phyloP scores from a whole-genome alignment of 345 rosid genomes.

The Noccaea caerulescens region DNA sequence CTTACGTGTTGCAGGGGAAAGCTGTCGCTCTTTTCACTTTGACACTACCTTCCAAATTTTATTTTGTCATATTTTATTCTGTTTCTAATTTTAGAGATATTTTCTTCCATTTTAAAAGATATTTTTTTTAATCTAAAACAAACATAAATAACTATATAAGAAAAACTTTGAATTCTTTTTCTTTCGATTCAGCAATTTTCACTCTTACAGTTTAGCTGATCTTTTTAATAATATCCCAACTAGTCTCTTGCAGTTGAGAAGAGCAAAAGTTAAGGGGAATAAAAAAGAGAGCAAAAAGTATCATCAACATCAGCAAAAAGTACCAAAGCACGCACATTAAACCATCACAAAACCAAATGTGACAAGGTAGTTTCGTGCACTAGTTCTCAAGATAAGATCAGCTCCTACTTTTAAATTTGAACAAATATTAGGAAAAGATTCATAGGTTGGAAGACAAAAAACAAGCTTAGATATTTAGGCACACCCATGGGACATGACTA shows the following conservation, averaged over 20 bases:
- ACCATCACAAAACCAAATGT: neutral
- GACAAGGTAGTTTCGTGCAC: constrained; percentile 5
- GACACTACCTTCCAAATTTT: constrained; percentile 25
- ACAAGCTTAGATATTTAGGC: neutral
- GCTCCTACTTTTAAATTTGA: neutral
- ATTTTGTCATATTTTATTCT: neutral
- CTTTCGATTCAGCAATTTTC: neutral
- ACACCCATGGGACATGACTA: neutral
- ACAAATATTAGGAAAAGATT: neutral
- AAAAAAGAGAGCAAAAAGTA: neutral
- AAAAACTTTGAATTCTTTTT: neutral
- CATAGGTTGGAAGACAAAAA: neutral
- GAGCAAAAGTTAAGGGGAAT: neutral
- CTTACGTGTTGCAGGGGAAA: constrained; percentile 34
- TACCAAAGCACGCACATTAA: neutral
- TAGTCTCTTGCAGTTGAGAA: neutral
- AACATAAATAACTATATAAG: too few species aligned
- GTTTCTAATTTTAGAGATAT: neutral
- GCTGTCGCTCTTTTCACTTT: neutral
- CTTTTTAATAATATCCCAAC: neutral
- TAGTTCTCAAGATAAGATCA: neutral
- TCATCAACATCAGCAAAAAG: neutral
- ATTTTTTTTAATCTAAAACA: too few species aligned
- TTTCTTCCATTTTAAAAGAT: neutral
- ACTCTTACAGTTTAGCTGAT: neutral